phyloP scores from a whole-genome alignment of 352 stramenopile genomes.

The Phytophthora tentaculata region DNA sequence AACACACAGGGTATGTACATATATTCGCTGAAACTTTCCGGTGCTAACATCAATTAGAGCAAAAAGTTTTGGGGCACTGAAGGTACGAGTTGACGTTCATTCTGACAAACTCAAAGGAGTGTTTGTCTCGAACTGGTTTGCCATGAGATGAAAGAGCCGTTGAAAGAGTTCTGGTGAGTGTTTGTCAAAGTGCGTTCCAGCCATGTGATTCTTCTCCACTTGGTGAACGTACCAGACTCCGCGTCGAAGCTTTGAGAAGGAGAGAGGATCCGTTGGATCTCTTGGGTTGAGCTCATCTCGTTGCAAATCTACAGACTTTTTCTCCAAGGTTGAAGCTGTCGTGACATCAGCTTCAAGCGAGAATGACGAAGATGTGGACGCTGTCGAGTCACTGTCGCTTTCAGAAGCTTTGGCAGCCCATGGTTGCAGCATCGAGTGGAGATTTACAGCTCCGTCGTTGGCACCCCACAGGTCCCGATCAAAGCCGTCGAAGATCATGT shows the following conservation, averaged over 20 bases:
- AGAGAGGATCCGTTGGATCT: slow-evolving; percentile 15
- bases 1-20: slow-evolving; percentile 45
- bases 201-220: slow-evolving; percentile 75
- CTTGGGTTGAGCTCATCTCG: not conserved
- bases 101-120: too few relatives aligned
- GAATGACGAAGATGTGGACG: slow-evolving; percentile 33
- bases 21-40: slow-evolving; percentile 38
- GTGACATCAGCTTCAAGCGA: slow-evolving; percentile 15
- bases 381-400: slow-evolving; percentile 27
- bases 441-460: slow-evolving; percentile 77
- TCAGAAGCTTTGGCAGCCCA: slow-evolving; percentile 24
- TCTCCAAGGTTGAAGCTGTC: slow-evolving; percentile 3
- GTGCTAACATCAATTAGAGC: slow-evolving; percentile 36
- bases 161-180: slow-evolving; percentile 61
- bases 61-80: slow-evolving; percentile 28
- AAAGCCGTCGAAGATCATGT: slow-evolving; percentile 68
- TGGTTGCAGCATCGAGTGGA: slow-evolving; percentile 61
- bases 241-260: slow-evolving; percentile 22
- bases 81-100: too few relatives aligned
- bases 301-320: not conserved
- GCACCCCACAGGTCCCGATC: slow-evolving; percentile 59
- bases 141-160: slow-evolving; percentile 67
- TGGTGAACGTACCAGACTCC: slow-evolving; percentile 70
- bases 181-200: slow-evolving; percentile 65
- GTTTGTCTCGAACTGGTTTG: slow-evolving; percentile 44